Base-by-base conservation (phyloP, 345 rosid species). In the Odontarrhena argentea region DNA sequence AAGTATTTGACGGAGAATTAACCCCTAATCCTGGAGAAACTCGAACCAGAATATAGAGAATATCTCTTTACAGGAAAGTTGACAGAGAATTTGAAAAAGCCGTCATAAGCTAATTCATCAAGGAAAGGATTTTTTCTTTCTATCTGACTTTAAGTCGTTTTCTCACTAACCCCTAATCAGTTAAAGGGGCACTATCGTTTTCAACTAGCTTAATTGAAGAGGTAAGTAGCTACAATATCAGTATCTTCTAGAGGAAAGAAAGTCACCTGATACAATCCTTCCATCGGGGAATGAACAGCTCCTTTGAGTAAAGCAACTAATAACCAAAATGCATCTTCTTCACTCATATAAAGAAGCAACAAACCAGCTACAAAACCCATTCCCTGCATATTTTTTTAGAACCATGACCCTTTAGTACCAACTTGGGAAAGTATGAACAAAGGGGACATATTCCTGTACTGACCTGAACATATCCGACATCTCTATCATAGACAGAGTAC, bases 381-480 rank as follows among this genome's bases (percentile, higher is more conserved):
- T 32, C 97, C 99, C 97, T 92, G 79, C 78, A 83, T 48, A 36
- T 5, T 11, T 0, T 70, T 59, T 28, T 70, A 14, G 52, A 67
- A 45, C 28, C 13, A 44, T 70, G 42, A 44, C 3, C 7, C 36
- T 61, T 36, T 36, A 66, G 49, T 26, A 67, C 70, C 63, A 65
- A 8, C 18, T 47, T 51, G 52, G 14, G 22, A 51, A 66, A 41
- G 44, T 9, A 69, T 54, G 46, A 72, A n/a, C 12, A 6, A 18
- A 10, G 25, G 67, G 50, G 35, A 34, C 43, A 14, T 41, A 0
- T 51, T 13, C 28, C 8, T 47, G 60, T 36, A 69, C 65, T 51
- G 34, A 92, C 98, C 98, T 93, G 96, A 79, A 93, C 98, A 80
- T 90, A 93, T 76, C 98, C 97, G 9, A 90, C 97, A 52, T 88